phyloP scores from a whole-genome alignment of 2,329 filamentous ascomycete genomes.

The Periglandula ipomoeae region DNA sequence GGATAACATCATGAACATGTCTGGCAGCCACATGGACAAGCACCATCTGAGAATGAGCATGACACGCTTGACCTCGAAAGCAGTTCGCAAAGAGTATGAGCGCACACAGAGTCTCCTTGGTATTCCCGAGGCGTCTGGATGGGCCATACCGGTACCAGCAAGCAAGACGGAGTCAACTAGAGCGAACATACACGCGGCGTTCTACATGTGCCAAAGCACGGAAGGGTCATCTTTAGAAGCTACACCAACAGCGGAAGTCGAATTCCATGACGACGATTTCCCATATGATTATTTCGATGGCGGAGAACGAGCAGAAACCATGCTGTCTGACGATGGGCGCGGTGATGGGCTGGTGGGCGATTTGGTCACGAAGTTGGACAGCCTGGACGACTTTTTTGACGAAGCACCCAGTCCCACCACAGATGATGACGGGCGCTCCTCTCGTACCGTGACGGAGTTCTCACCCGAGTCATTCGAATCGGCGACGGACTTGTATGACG shows the following conservation, averaged over 20 bases:
- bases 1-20: conserved; percentile 92
- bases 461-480: conserved; percentile 59
- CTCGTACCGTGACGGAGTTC: conserved; percentile 55
- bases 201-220: conserved; percentile 79
- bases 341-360: conserved; percentile 64
- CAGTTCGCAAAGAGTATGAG: conserved; percentile 88
- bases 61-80: conserved; percentile 77
- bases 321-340: conserved; percentile 78
- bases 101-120: conserved; percentile 91
- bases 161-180: conserved; percentile 80
- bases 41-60: conserved; percentile 98
- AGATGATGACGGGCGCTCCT: conserved; percentile 50
- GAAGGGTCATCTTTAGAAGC: conserved; percentile 49
- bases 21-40: conserved; percentile 83
- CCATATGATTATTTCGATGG: conserved; percentile 70
- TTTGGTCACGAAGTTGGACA: conserved; percentile 70
- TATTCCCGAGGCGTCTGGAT: conserved; percentile 89
- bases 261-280: conserved; percentile 87
- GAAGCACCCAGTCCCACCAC: conserved; percentile 52
- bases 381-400: conserved; percentile 74
- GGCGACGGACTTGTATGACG: conserved; percentile 79
- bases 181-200: conserved; percentile 89
- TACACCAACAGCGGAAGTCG: conserved; percentile 72
- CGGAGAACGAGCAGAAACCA: conserved; percentile 71
- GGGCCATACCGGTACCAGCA: conserved; percentile 90